Conservation (phyloP, 2,329 filamentous ascomycete genomes). For the Metarhizium rileyi region DNA sequence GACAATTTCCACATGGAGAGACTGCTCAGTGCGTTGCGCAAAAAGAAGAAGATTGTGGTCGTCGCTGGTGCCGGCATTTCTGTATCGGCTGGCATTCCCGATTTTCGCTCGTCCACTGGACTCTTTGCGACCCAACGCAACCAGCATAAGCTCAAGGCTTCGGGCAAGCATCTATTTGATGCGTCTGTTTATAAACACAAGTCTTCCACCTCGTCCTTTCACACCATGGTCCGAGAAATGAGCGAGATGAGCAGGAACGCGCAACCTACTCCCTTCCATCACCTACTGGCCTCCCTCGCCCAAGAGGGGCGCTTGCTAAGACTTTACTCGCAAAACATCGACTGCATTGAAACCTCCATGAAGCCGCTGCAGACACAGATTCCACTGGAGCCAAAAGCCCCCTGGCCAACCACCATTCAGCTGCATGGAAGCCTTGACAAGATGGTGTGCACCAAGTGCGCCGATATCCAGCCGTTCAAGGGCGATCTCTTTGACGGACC, state of each 20-base stretch:
- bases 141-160: conserved; percentile 79
- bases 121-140: conserved; percentile 78
- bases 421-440: conserved; percentile 88
- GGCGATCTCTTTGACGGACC: conserved; percentile 74
- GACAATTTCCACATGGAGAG: conserved; percentile 52
- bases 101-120: conserved; percentile 86
- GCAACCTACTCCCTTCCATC: conserved; percentile 80
- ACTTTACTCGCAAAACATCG: conserved; percentile 94
- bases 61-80: conserved; percentile 96
- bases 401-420: conserved; percentile 90
- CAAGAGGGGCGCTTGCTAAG: conserved; percentile 79
- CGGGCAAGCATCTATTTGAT: conserved; percentile 93
- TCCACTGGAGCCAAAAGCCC: conserved; percentile 71
- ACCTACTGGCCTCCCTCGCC: conserved; percentile 82
- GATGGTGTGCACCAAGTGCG: conserved; percentile 95
- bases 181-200: conserved; percentile 95
- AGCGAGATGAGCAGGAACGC: conserved; percentile 69
- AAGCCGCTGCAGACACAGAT: conserved; percentile 70
- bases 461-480: conserved; percentile 65
- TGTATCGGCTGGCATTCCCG: conserved; percentile 90
- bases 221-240: conserved; percentile 89
- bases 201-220: conserved; percentile 78
- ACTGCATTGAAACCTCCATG: conserved; percentile 83
- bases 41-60: conserved; percentile 93
- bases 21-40: conserved; percentile 65